Percentiles rank a stretch among this genome's conserved stretches.
Conservation (phyloP, 345 rosid genomes). For the Iberis pinnata region DNA sequence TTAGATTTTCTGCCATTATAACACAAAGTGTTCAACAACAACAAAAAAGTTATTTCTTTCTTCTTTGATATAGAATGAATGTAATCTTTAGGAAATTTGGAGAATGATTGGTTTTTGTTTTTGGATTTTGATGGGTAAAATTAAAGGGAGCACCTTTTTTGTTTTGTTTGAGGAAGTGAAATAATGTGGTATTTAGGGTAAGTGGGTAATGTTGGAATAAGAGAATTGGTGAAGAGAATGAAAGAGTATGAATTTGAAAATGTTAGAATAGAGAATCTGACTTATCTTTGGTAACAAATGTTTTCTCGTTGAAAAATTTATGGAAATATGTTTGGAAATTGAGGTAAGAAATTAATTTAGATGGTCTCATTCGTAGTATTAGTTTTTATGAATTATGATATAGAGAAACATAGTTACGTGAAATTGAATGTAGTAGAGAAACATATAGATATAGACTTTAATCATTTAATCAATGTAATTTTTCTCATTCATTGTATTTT, state of each 20-base stretch:
- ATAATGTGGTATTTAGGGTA: conserved; percentile 31
- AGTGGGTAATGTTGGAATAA: conserved; percentile 20
- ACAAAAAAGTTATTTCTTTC: background rate
- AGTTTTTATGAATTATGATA: no score
- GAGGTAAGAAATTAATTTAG: background rate
- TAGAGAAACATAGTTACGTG: no score
- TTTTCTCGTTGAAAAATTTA: conserved; percentile 1
- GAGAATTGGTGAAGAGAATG: conserved; percentile 12
- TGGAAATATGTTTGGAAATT: conserved; percentile 12
- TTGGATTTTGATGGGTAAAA: conserved; percentile 12
- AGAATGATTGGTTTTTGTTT: conserved; percentile 26
- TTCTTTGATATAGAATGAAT: conserved; percentile 1
- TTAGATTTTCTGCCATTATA: conserved; percentile 49
- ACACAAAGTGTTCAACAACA: conserved; percentile 7
- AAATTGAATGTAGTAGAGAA: no score
- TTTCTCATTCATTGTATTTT: background rate
- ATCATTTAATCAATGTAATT: no score
- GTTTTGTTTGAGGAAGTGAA: conserved; percentile 25
- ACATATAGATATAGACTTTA: no score
- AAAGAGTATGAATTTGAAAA: background rate
- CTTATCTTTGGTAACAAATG: conserved; percentile 24
- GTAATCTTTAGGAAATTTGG: conserved; percentile 14
- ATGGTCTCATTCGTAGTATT: background rate
- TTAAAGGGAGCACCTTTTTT: conserved; percentile 27
- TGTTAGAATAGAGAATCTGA: conserved; percentile 7